These are phyloP conservation scores for Aspergillus thermomutatus DNA, from an alignment of 2,329 filamentous ascomycete species.

Conservation along the genomic window DNA sequence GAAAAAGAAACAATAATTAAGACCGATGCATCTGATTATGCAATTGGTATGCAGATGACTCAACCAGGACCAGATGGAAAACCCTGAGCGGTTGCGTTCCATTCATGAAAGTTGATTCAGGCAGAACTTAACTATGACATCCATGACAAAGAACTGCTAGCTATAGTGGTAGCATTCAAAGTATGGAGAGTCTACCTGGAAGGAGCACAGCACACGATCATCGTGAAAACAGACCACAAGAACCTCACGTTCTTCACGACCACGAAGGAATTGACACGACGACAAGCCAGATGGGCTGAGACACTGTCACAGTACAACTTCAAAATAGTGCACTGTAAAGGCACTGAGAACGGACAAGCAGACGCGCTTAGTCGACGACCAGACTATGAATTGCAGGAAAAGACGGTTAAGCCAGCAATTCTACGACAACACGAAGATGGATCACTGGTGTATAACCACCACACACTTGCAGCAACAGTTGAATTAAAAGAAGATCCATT, in stretches of 20 bases:
- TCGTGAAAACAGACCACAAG: background rate
- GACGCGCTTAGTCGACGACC: no score
- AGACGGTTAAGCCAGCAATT: no score
- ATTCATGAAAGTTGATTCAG: background rate
- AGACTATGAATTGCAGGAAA: no score
- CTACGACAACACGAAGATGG: no score
- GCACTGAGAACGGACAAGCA: no score
- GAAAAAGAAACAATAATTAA: no score
- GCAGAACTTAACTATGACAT: slow-evolving; percentile 1
- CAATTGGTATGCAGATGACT: no score
- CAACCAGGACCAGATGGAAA: no score
- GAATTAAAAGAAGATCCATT: no score
- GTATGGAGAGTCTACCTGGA: slow-evolving; percentile 1
- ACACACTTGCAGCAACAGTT: no score
- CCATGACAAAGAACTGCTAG: slow-evolving; percentile 1
- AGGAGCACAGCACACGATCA: accelerated
- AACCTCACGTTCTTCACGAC: background rate
- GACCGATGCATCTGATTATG: no score
- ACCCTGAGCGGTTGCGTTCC: background rate
- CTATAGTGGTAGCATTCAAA: background rate
- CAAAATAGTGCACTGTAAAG: background rate
- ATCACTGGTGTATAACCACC: no score
- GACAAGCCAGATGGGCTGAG: background rate
- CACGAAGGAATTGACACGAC: background rate
- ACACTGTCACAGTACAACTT: background rate